Base-by-base conservation (phyloP, 1,139 yeast genomes). In the Meyerozyma carpophila region DNA sequence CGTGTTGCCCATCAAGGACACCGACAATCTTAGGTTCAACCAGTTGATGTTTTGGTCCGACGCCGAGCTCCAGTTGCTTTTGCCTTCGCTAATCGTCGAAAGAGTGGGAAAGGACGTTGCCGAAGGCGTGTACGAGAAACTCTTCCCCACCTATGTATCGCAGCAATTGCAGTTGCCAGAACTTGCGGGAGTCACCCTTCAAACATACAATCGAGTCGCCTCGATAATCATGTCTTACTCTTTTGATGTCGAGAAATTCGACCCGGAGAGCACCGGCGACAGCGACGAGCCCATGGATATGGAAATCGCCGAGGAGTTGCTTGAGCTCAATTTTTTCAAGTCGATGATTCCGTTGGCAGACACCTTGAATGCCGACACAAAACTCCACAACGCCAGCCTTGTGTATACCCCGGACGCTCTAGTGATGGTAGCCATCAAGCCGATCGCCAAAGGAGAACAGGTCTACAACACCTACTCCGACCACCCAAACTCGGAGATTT, bases 341-440 rank as follows among this genome's bases (percentile, higher is more conserved):
- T 85, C 95, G 0, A 85, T 93, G 95, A 90, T 90, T 6, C 96
- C 98, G 0, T 67, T 90, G 43, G 98, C 98, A 0, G 98, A 93
- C 57, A 82, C 88, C 25, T 66, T 93, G 47, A 93, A 93, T 56
- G 91, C 97, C 0, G 93, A 90, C 56, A 84, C 96, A 0, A 73
- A 74, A 14, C 68, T 76, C n/a, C 82, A 81, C 56, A 91, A 93
- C 61, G 96, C 96, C 5, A 77, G 81, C 44, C 66, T 89, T 46
- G 71, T 70, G 26, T 79, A 82, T 54, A 51, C 61, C 3, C 68
- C 65, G 1, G 65, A 59, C 4, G 59, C 62, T 3, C 66, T 90
- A 40, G 79, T 79, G 8, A 88, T 93, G 93, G 73, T 75, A 41
- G 77, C 95, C 4, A 78, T 79, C n/a, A 77, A 74, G 44, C 62